Conservation (phyloP, 75 land plant genomes). For the Larix kaempferi region DNA sequence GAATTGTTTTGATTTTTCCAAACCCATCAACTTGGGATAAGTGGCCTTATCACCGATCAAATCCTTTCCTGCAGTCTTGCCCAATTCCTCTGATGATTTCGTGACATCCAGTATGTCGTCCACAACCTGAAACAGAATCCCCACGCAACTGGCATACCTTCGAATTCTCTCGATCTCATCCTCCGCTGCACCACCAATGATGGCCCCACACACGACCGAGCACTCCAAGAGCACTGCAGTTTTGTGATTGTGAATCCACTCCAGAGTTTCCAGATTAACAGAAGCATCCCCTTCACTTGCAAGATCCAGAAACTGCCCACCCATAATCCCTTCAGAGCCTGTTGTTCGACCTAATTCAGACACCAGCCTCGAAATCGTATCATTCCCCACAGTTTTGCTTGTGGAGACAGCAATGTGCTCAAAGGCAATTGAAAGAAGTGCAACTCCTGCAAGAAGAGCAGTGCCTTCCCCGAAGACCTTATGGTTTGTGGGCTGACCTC, state of each 20-base stretch:
- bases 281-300: conserved; percentile 14
- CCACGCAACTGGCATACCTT: conserved; percentile 48
- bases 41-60: conserved; percentile 77
- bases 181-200: conserved; percentile 57
- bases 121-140: conserved; percentile 79
- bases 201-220: conserved; percentile 60
- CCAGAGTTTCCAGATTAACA: conserved; percentile 36
- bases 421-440: conserved; percentile 44
- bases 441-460: conserved; percentile 64
- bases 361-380: conserved; percentile 34
- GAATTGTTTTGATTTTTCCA: conserved; percentile 64
- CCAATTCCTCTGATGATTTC: conserved; percentile 70
- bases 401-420: conserved; percentile 47
- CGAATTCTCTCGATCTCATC: conserved; percentile 56
- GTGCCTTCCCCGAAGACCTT: conserved; percentile 35
- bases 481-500: conserved; percentile 31
- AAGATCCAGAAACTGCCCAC: conserved; percentile 55
- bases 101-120: conserved; percentile 93
- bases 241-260: conserved; percentile 69
- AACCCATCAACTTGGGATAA: conserved; percentile 78
- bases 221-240: conserved; percentile 53
- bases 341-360: conserved; percentile 44
- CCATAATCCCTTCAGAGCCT: conserved; percentile 55
- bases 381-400: conserved; percentile 14
- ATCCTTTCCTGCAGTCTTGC: conserved; percentile 85